These are phyloP conservation scores for Lycium ferocissimum DNA, from an alignment of 257 asterid species.

Conservation along the genomic window DNA sequence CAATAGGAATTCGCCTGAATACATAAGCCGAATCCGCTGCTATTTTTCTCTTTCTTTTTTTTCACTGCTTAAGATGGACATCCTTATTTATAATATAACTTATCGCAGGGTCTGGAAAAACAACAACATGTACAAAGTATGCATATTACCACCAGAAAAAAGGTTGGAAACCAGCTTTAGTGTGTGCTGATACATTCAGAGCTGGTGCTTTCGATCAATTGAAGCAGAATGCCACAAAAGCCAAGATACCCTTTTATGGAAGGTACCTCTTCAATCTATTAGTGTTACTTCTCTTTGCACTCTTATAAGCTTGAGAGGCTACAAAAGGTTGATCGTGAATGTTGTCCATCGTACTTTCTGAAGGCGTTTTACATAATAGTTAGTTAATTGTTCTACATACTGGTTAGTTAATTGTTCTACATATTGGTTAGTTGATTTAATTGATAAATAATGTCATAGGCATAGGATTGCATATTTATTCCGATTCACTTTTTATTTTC, in stretches of 20 bases:
- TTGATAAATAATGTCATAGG: neutral
- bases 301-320: constrained; percentile 26
- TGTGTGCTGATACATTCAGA: constrained; percentile 95
- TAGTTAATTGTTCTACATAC: neutral
- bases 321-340: neutral
- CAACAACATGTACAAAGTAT: constrained; percentile 93
- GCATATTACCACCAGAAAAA: constrained; percentile 91
- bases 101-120: constrained; percentile 79
- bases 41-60: neutral
- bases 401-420: neutral
- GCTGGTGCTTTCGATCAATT: constrained; percentile 98
- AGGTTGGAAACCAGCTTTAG: constrained; percentile 94
- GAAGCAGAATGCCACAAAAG: constrained; percentile 96
- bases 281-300: constrained; percentile 1
- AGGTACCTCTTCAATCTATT: constrained; percentile 47
- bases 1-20: neutral
- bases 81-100: neutral
- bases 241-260: constrained; percentile 94
- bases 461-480: neutral
- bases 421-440: neutral
- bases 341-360: neutral
- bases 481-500: neutral
- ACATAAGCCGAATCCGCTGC: neutral
- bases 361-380: neutral
- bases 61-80: neutral